phyloP scores from a whole-genome alignment of 2,329 filamentous ascomycete genomes.

The Chalaropsis ovoidea region DNA sequence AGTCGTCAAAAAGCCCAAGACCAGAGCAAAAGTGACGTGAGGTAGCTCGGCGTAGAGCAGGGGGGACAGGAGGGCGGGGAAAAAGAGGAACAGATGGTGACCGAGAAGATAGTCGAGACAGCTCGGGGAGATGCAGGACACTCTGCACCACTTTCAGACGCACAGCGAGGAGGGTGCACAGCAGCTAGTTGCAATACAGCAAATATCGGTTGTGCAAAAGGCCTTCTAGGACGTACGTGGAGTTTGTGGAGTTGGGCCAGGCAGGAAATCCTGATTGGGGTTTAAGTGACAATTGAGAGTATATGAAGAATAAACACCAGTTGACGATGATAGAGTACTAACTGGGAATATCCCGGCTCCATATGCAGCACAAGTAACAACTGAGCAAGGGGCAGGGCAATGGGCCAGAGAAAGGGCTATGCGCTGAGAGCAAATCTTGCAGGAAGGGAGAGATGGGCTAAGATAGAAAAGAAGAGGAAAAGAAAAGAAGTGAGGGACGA shows the following conservation, averaged over 20 bases:
- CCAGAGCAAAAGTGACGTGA: conserved; percentile 14
- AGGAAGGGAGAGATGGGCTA: conserved; percentile 18
- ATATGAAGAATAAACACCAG: conserved; percentile 20
- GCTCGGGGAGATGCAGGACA: conserved; percentile 8
- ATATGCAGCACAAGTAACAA: conserved; percentile 22
- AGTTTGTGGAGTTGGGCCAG: conserved; percentile 19
- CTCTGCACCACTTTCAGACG: conserved; percentile 2
- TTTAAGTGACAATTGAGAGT: conserved; percentile 21
- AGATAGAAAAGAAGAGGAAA: conserved; percentile 17
- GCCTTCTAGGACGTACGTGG: conserved; percentile 11
- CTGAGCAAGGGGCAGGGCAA: conserved; percentile 23
- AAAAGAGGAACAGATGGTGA: conserved; percentile 10
- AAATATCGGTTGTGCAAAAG: conserved; percentile 15
- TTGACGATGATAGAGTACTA: conserved; percentile 18
- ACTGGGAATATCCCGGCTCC: conserved; percentile 24
- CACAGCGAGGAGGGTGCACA: neutral
- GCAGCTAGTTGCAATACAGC: conserved; percentile 15
- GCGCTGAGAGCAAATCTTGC: conserved; percentile 16
- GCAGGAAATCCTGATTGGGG: conserved; percentile 19
- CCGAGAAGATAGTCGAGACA: conserved; percentile 5
- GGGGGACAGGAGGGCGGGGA: neutral
- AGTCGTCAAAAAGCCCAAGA: conserved; percentile 2
- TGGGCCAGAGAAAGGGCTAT: conserved; percentile 24
- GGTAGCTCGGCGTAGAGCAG: conserved; percentile 2
- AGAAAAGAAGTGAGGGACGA: neutral